Evolutionary conservation across 2,329 filamentous ascomycete genomes (phyloP).

Genomic region (Alternaria dauci): DNA sequence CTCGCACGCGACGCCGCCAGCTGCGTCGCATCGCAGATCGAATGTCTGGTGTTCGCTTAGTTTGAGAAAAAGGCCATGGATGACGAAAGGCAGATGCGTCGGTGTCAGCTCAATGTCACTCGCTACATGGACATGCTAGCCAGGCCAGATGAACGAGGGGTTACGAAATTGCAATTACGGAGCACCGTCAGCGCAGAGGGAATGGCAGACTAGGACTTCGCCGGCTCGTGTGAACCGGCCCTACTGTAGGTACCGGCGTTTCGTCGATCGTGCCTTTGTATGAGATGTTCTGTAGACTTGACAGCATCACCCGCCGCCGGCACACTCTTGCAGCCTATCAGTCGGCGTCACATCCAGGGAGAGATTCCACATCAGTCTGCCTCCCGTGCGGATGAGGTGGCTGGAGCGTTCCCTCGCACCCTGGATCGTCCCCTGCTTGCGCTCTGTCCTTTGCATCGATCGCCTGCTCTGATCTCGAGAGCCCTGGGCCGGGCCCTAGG

Average conservation of each 20-base stretch:
- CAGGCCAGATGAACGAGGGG: neutral
- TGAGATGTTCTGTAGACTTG: slow-evolving; percentile 16
- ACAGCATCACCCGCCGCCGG: slow-evolving; percentile 12
- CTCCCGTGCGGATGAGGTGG: slow-evolving; percentile 5
- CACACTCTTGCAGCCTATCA: slow-evolving; percentile 8
- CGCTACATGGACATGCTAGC: neutral
- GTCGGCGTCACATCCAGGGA: slow-evolving; percentile 1
- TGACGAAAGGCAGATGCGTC: neutral
- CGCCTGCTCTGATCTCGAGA: slow-evolving; percentile 18
- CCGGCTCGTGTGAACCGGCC: slow-evolving; percentile 17
- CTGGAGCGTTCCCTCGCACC: slow-evolving; percentile 2
- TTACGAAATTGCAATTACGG: slow-evolving; percentile 4
- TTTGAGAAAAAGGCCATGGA: neutral
- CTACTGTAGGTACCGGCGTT: slow-evolving; percentile 20
- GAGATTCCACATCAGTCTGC: slow-evolving; percentile 13
- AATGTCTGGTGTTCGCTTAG: slow-evolving; percentile 11
- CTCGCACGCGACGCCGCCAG: neutral
- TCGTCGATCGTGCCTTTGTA: slow-evolving; percentile 12
- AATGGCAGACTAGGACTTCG: neutral
- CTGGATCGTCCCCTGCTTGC: neutral
- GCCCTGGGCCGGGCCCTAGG: neutral
- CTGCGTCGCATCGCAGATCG: slow-evolving; percentile 29
- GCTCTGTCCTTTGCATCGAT: slow-evolving; percentile 10
- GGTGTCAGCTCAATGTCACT: neutral
- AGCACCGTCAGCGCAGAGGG: slow-evolving; percentile 1